These are phyloP conservation scores for Neurospora sp. DNA, from an alignment of 495 filamentous ascomycete species.

Conservation along the genomic window DNA sequence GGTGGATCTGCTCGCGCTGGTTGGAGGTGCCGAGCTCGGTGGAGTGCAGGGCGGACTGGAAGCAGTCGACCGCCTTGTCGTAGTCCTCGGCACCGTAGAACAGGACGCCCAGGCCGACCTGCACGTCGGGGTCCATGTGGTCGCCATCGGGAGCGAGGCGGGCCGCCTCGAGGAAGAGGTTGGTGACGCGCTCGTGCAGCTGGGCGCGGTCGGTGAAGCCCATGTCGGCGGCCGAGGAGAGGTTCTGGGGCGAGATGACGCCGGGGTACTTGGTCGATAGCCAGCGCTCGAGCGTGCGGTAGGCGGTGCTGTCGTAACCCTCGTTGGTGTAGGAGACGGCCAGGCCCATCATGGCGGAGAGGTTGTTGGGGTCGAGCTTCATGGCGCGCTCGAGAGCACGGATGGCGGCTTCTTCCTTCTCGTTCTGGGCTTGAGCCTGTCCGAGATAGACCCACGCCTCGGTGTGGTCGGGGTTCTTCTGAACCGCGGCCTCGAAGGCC, in stretches of 20 bases:
- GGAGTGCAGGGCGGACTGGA: conserved; percentile 74
- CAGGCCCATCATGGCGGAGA: conserved; percentile 85
- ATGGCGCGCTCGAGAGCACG: conserved; percentile 90
- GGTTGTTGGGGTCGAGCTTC: conserved; percentile 74
- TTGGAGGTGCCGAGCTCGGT: conserved; percentile 71
- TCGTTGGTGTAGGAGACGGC: conserved; percentile 99
- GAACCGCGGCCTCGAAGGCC: conserved; percentile 94
- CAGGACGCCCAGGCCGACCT: conserved; percentile 92
- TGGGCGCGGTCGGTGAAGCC: conserved; percentile 87
- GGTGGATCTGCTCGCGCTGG: conserved; percentile 66
- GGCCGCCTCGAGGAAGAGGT: conserved; percentile 83
- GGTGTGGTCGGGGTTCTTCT: conserved; percentile 76
- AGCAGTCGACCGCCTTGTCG: conserved; percentile 98
- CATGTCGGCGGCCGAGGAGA: conserved; percentile 61
- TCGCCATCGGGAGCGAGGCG: conserved; percentile 76
- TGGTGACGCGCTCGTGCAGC: conserved; percentile 81
- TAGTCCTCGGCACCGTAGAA: conserved; percentile 98
- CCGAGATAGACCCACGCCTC: conserved; percentile 91
- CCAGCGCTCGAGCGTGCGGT: conserved; percentile 95
- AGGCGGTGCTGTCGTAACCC: conserved; percentile 92
- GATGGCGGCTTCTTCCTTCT: conserved; percentile 96
- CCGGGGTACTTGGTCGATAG: conserved; percentile 83
- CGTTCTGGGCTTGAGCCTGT: conserved; percentile 89
- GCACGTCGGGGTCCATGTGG: conserved; percentile 95
- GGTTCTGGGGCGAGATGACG: conserved; percentile 55